A percentile compares a stretch with the other conserved stretches of the same genome.
These are phyloP conservation scores for Pyrenophora graminea DNA, from an alignment of 2,329 filamentous ascomycete species.

Conservation along the genomic window DNA sequence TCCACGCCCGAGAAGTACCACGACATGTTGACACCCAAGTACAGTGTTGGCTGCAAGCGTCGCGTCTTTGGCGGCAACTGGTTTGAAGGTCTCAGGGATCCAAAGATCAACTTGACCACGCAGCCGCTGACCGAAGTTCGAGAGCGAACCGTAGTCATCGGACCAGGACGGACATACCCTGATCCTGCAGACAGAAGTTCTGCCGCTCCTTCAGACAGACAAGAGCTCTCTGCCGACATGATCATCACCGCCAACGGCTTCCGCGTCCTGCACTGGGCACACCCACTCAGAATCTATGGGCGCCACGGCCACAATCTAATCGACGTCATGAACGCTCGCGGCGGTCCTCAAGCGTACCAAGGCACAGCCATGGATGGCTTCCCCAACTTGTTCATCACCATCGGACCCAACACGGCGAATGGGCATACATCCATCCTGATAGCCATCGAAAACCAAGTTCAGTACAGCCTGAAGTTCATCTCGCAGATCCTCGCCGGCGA, in stretches of 20 bases:
- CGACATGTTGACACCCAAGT: slow-evolving; percentile 64
- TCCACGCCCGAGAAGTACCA: slow-evolving; percentile 63
- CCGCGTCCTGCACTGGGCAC: slow-evolving; percentile 59
- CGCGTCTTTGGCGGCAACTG: slow-evolving; percentile 61
- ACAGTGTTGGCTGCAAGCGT: slow-evolving; percentile 67
- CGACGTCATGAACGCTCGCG: slow-evolving; percentile 61
- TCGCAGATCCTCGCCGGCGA: too few relatives aligned
- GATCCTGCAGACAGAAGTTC: slow-evolving; percentile 37
- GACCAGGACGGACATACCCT: slow-evolving; percentile 55
- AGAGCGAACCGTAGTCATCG: slow-evolving; percentile 55
- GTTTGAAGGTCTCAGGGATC: slow-evolving; percentile 56
- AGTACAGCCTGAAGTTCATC: background rate
- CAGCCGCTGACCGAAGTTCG: slow-evolving; percentile 55
- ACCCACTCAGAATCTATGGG: slow-evolving; percentile 59
- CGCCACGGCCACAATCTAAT: slow-evolving; percentile 55
- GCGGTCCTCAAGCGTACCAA: slow-evolving; percentile 65
- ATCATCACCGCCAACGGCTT: slow-evolving; percentile 67
- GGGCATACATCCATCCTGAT: slow-evolving; percentile 65
- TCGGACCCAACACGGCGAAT: slow-evolving; percentile 66
- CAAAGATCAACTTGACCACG: slow-evolving; percentile 60
- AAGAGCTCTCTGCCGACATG: slow-evolving; percentile 60
- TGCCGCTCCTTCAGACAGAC: slow-evolving; percentile 26
- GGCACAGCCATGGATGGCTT: slow-evolving; percentile 58
- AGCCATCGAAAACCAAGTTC: slow-evolving; percentile 55
- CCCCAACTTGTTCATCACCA: slow-evolving; percentile 67